Evolutionary conservation across 2,329 filamentous ascomycete species (phyloP), one percentile per base, ranked within the genome.

Genomic region (Metarhizium robertsii): DNA sequence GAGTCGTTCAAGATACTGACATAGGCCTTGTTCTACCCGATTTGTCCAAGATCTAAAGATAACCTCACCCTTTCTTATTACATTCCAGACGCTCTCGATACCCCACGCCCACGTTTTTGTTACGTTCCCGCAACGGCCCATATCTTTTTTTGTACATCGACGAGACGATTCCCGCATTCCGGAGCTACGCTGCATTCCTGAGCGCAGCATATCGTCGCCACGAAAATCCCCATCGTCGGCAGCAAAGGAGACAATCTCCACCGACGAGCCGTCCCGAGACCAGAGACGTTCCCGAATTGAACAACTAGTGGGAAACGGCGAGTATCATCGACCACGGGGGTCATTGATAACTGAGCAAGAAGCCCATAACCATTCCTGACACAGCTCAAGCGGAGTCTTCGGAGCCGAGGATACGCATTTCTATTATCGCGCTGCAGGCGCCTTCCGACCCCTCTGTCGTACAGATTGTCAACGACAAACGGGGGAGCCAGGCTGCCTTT

Each of bases 401-500:
- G 47, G 45, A 43, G 10, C 7, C 42, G 14, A 25, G 32, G n/a
- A 30, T 11, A 53, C 16, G 18, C 30, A 38, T 18, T 38, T 29
- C 11, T 16, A 43, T 20, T 38, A 36, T 32, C 47, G 53, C 53
- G 53, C 46, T 48, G 38, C 47, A 45, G 46, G 53, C 48, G 48
- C 48, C 53, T 51, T 55, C 40, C 53, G 50, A 46, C 53, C 53
- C 48, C 43, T 43, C 36, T 48, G 53, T 55, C 53, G 53, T 49
- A 50, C 47, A 46, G 18, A 52, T 51, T 20, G 40, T 38, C 18
- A 36, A 42, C 30, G 53, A 30, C 53, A 48, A 49, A 46, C 38
- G 48, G 40, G 29, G 29, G 40, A 48, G 18, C 36, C 42, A 29
- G 53, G 29, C 53, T 20, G 53, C 53, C 47, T 54, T 50, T 46